phyloP scores from a whole-genome alignment of 164 flowering plant species.

The Magnolia officinalis region DNA sequence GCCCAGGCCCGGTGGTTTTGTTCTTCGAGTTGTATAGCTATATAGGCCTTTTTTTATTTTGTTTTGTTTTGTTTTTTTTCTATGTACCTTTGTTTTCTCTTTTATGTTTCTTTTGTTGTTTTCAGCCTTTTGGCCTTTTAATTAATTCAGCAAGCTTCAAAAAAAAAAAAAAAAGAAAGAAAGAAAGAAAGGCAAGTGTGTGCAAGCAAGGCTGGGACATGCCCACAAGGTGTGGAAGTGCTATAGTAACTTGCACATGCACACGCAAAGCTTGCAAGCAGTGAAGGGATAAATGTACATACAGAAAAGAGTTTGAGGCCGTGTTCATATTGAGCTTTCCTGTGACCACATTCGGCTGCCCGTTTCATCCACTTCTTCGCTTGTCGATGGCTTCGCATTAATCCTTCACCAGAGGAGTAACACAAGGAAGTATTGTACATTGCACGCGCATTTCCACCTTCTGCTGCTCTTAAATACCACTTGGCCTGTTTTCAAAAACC shows the following conservation, averaged over 20 bases:
- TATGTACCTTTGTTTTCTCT: too few relatives aligned
- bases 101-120: too few relatives aligned
- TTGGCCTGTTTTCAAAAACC: slow-evolving; percentile 49
- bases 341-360: slow-evolving; percentile 88
- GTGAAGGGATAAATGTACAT: slow-evolving; percentile 11
- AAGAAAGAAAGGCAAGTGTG: neutral
- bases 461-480: slow-evolving; percentile 89
- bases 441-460: slow-evolving; percentile 89
- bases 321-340: slow-evolving; percentile 89
- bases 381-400: slow-evolving; percentile 39
- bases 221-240: neutral
- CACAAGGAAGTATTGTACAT: slow-evolving; percentile 88
- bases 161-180: too few relatives aligned
- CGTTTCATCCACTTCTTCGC: slow-evolving; percentile 90
- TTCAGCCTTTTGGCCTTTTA: too few relatives aligned
- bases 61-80: too few relatives aligned
- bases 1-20: too few relatives aligned
- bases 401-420: slow-evolving; percentile 80
- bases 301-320: slow-evolving; percentile 81
- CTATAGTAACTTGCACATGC: neutral
- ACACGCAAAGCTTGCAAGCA: neutral
- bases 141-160: too few relatives aligned
- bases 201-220: neutral
- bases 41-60: too few relatives aligned
- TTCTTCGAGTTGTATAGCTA: too few relatives aligned